Conservation (phyloP, 225 moss, liverwort and hornwort species). For the Antitrichia curtipendula region DNA sequence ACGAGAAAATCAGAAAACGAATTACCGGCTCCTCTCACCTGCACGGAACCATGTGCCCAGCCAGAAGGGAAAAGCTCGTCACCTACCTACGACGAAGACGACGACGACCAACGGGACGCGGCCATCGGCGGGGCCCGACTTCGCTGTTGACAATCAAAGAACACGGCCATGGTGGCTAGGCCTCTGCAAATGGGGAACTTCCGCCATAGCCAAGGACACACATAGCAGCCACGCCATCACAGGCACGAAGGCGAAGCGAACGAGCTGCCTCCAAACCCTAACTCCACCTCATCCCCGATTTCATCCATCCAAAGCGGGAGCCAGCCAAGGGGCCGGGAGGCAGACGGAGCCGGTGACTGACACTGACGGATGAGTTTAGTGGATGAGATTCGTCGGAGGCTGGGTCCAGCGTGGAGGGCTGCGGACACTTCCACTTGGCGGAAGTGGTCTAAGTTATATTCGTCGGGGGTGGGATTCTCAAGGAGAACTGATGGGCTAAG, state of each 20-base stretch:
- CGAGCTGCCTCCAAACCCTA: conserved; percentile 1
- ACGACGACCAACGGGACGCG: neutral
- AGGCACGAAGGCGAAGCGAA: neutral
- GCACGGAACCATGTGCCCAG: neutral
- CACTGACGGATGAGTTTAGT: too few relatives aligned
- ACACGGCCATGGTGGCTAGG: neutral
- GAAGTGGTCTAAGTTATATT: neutral
- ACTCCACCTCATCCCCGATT: neutral
- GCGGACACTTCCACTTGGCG: conserved; percentile 1
- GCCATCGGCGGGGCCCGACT: neutral
- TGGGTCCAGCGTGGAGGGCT: neutral
- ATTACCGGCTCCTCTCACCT: neutral
- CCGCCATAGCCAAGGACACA: conserved; percentile 16
- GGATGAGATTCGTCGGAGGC: neutral
- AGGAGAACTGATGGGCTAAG: neutral
- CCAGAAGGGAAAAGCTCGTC: neutral
- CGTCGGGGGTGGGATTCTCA: neutral
- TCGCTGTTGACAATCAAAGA: neutral
- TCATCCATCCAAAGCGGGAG: neutral
- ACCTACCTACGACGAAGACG: neutral
- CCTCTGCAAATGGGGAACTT: neutral
- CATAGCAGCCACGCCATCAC: neutral
- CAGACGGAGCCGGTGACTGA: too few relatives aligned
- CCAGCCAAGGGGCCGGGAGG: too few relatives aligned
- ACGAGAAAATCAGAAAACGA: neutral